Evolutionary conservation across 768 basidiomycete species (phyloP), one percentile per base, ranked within the genome.

Genomic region (Plicaturopsis crispa): DNA sequence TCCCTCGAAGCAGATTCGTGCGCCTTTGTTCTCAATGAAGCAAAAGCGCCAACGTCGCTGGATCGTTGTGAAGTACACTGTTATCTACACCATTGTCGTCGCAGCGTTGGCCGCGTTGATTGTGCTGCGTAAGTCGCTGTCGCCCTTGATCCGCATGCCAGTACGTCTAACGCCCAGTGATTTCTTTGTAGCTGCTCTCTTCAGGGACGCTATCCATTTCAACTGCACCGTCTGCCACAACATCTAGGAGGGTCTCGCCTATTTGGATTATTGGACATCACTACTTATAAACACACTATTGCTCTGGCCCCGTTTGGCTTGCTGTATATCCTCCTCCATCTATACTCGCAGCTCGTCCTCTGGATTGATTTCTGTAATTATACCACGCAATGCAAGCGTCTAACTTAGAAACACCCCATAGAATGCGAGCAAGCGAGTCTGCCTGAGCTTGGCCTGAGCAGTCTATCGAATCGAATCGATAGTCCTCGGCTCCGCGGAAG

Each of bases 1-100:
- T 31, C 90, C 90, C 3, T 90, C 87, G 33, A 91, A 90, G 64
- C 91, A 93, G 61, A 94, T 94, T 44, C 84, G 90, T 24, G 70
- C 92, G 16, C 91, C 92, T 8, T 69, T 97, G 41, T 97, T 91
- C 72, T 91, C 88, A 10, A 87, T 86, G 39, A 92, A 93, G 64
- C 90, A 93, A 64, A 88, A 90, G 66, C 72, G 85, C 48, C 87
- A 91, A 56, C 74, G 93, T 40, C 69, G 93, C 49, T 91, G 87
- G 85, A 94, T 94, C 52, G 84, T 84, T 51, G 62, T 87, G 55
- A 91, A 88, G 59, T 93, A 93, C 59, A 82, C 88, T 14, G 43
- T 91, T 39, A 68, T 94, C 21, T 98, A 93, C 63, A 53, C 82
- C 40, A 39, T 85, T 35, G 72, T 93, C 57, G 71, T 92, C 41